A percentile compares a stretch with the other conserved stretches of the same genome.
These are phyloP conservation scores for Panicum virgatum DNA, from an alignment of 202 grass and related monocot genomes.

Conservation along the genomic window DNA sequence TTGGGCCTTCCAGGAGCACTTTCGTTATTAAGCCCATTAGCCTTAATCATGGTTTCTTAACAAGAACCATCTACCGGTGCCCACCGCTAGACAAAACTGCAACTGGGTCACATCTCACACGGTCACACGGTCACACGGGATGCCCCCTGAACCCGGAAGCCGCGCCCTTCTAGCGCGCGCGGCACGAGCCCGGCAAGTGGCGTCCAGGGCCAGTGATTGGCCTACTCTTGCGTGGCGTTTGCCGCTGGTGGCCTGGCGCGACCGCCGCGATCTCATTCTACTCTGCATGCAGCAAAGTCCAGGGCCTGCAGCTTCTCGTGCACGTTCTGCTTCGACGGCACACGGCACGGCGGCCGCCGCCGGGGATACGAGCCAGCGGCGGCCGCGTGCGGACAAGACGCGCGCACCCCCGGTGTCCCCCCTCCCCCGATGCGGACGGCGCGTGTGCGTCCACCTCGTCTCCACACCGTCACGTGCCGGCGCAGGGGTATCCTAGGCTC, in stretches of 20 bases:
- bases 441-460: not conserved
- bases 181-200: not conserved
- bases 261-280: not conserved
- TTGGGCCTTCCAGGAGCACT: no score
- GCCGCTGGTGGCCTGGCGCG: not conserved
- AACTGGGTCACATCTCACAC: not conserved
- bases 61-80: not conserved
- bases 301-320: not conserved
- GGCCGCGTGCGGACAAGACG: conserved; percentile 17
- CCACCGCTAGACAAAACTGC: not conserved
- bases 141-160: no score
- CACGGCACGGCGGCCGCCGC: not conserved
- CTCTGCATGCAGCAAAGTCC: not conserved
- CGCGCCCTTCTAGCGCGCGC: no score
- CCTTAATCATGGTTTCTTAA: no score
- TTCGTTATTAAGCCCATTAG: no score
- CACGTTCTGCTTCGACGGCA: conserved; percentile 1
- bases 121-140: no score
- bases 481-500: conserved; percentile 38
- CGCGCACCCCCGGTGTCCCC: not conserved
- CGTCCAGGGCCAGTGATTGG: not conserved
- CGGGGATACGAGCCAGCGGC: not conserved
- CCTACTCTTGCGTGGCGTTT: not conserved
- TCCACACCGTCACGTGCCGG: conserved; percentile 18
- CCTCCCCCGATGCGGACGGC: not conserved